A percentile compares a stretch with the other conserved stretches of the same genome.
phyloP scores from a whole-genome alignment of 495 filamentous ascomycete genomes.

The Xylaria sp. region DNA sequence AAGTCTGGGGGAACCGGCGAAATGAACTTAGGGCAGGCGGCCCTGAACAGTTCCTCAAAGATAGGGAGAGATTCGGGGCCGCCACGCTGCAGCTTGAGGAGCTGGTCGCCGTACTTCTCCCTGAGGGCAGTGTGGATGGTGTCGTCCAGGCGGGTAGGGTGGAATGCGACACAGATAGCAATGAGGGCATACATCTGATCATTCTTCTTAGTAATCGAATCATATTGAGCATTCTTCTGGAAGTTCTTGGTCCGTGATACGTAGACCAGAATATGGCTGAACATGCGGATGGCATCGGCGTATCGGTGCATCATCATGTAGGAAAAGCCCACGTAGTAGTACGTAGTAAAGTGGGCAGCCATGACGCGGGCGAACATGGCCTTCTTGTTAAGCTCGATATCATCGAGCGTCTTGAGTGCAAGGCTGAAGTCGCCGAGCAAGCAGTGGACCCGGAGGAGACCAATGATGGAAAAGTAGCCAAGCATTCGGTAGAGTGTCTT shows the following conservation, averaged over 20 bases:
- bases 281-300: conserved; percentile 98
- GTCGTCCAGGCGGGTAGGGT: conserved; percentile 95
- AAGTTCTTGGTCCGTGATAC: conserved; percentile 99
- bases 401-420: conserved; percentile 96
- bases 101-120: conserved; percentile 98
- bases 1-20: conserved; percentile 96
- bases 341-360: conserved; percentile 99
- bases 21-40: conserved; percentile 99
- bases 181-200: conserved; percentile 99
- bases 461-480: conserved; percentile 98
- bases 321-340: conserved; percentile 99
- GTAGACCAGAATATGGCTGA: conserved; percentile 99
- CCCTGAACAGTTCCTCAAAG: conserved; percentile 95
- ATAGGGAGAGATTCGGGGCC: conserved; percentile 93
- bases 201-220: conserved; percentile 98
- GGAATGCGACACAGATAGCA: conserved; percentile 97
- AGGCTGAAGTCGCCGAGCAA: conserved; percentile 97
- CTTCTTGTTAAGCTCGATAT: conserved; percentile 99
- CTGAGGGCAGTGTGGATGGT: conserved; percentile 97
- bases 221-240: conserved; percentile 97
- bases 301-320: conserved; percentile 99
- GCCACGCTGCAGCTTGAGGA: conserved; percentile 91
- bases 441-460: conserved; percentile 93
- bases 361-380: conserved; percentile 99
- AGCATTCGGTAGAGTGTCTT: conserved; percentile 96